Conservation (phyloP, 2,329 filamentous ascomycete genomes). For the Aspergillus persii region DNA sequence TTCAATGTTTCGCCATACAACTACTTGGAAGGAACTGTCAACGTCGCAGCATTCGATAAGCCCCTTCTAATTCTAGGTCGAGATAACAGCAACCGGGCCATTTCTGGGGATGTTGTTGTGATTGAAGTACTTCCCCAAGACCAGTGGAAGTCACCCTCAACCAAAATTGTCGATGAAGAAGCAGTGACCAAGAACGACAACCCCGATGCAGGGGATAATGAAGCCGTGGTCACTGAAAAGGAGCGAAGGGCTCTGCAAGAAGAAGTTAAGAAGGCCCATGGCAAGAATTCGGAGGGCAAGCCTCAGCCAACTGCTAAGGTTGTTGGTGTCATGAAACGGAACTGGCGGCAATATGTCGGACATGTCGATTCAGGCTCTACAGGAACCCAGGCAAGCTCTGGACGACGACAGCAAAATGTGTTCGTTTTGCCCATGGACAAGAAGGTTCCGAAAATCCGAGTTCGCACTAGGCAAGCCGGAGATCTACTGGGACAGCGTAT, state of each 20-base stretch:
- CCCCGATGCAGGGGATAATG: slow-evolving; percentile 72
- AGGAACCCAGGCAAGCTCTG: slow-evolving; percentile 68
- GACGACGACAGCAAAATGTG: slow-evolving; percentile 83
- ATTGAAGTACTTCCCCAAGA: slow-evolving; percentile 90
- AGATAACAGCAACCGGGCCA: slow-evolving; percentile 92
- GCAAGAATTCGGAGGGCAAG: slow-evolving; percentile 69
- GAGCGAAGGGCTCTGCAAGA: slow-evolving; percentile 87
- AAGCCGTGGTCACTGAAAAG: slow-evolving; percentile 79
- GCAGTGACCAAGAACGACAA: slow-evolving; percentile 90
- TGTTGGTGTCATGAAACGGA: slow-evolving; percentile 88
- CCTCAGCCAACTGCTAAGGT: slow-evolving; percentile 89
- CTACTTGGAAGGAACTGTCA: slow-evolving; percentile 89
- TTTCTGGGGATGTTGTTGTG: slow-evolving; percentile 89
- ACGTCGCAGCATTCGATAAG: slow-evolving; percentile 86
- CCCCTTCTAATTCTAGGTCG: slow-evolving; percentile 82
- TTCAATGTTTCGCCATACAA: slow-evolving; percentile 98
- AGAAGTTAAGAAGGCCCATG: slow-evolving; percentile 82
- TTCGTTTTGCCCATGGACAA: slow-evolving; percentile 99
- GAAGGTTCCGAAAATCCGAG: slow-evolving; percentile 90
- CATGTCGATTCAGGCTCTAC: slow-evolving; percentile 88
- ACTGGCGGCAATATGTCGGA: slow-evolving; percentile 97
- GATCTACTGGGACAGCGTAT: slow-evolving; percentile 90
- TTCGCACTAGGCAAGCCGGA: slow-evolving; percentile 84
- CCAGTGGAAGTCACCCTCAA: slow-evolving; percentile 95
- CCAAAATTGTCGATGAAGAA: slow-evolving; percentile 94